Conservation (phyloP, 495 filamentous ascomycete species). For the Penicillium verhagenii region DNA sequence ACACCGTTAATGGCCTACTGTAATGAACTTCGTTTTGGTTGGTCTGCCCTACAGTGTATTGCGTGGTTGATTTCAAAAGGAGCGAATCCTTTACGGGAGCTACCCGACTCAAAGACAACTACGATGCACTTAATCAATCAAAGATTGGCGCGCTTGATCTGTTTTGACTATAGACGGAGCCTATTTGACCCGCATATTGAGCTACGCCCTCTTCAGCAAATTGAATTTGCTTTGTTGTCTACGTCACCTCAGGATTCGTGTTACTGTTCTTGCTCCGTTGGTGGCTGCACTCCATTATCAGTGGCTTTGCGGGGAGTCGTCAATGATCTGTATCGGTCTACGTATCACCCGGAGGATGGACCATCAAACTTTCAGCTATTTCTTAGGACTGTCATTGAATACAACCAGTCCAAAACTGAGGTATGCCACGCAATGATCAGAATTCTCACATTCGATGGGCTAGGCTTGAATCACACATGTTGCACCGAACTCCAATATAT, state of each 20-base stretch:
- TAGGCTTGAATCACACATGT: conserved; percentile 8
- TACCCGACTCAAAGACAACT: conserved; percentile 3
- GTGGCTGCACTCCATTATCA: conserved; percentile 8
- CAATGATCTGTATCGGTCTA: too few relatives aligned
- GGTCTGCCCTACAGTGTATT: not conserved
- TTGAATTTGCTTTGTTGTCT: too few relatives aligned
- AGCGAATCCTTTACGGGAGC: not conserved
- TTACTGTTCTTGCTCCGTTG: conserved; percentile 5
- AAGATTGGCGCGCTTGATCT: not conserved
- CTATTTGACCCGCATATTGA: not conserved
- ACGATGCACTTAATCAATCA: not conserved
- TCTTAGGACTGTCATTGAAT: not conserved
- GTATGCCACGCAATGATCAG: conserved; percentile 4
- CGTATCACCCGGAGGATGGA: too few relatives aligned
- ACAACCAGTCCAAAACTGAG: conserved; percentile 4
- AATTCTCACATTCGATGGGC: conserved; percentile 9
- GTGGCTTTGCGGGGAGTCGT: too few relatives aligned
- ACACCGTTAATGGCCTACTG: conserved; percentile 1
- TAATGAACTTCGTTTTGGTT: not conserved
- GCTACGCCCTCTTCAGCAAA: not conserved
- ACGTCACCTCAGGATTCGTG: too few relatives aligned
- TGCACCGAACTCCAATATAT: not conserved
- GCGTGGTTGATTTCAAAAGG: conserved; percentile 8
- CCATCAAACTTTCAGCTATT: conserved; percentile 1
- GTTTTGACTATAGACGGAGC: too few relatives aligned